Conservation (phyloP, 495 filamentous ascomycete species). For the Penicillium steckii region DNA sequence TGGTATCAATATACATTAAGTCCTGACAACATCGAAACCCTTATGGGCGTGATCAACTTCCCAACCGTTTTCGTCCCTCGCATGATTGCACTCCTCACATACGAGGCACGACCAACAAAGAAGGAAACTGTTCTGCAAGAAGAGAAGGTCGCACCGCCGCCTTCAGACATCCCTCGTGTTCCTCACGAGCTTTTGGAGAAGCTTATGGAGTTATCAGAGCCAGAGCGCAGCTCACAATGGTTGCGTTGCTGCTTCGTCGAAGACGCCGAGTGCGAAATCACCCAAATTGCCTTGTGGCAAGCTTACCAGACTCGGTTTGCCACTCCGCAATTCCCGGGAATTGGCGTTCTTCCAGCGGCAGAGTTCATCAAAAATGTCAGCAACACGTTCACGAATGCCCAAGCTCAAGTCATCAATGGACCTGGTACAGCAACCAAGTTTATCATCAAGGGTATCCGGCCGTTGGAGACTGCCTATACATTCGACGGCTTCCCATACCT, state of each 20-base stretch:
- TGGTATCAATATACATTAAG: constrained; percentile 92
- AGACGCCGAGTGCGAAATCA: constrained; percentile 79
- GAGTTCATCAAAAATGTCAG: constrained; percentile 98
- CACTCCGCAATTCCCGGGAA: constrained; percentile 43
- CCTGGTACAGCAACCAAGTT: constrained; percentile 65
- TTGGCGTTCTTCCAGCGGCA: constrained; percentile 74
- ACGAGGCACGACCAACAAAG: constrained; percentile 53
- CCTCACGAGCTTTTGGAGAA: constrained; percentile 75
- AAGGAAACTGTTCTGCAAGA: constrained; percentile 43
- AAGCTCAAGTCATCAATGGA: constrained; percentile 74
- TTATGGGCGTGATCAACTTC: constrained; percentile 61
- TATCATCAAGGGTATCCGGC: constrained; percentile 89
- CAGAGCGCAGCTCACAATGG: constrained; percentile 86
- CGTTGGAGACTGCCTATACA: constrained; percentile 71
- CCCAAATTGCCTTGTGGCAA: constrained; percentile 95
- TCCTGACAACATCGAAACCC: constrained; percentile 75
- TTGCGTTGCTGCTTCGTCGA: constrained; percentile 69
- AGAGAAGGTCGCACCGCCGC: constrained; percentile 47
- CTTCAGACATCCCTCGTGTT: constrained; percentile 67
- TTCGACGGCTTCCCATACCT: constrained; percentile 58
- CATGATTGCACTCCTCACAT: constrained; percentile 70
- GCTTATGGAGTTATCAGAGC: constrained; percentile 73
- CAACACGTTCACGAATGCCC: constrained; percentile 69
- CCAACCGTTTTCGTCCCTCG: constrained; percentile 67
- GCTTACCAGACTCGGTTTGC: constrained; percentile 87